Evolutionary conservation across 2,329 filamentous ascomycete genomes (phyloP), one percentile per base, ranked within the genome.

Genomic region (Talaromyces albobiverticillius): DNA sequence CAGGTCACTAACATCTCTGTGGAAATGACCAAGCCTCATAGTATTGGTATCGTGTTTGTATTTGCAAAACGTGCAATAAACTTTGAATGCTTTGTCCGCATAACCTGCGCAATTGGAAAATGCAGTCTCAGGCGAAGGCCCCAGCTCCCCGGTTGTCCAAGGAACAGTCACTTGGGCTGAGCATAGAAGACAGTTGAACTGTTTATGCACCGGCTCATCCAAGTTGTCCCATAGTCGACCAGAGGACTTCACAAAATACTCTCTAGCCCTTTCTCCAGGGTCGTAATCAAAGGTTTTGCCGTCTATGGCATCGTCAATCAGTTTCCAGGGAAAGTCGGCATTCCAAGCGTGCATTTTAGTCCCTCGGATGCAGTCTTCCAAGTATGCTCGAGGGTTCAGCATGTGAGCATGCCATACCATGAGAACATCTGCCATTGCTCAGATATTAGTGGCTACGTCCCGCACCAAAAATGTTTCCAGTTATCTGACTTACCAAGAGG

Each of bases 351-450:
- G 67, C 25, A 80, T 73, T 53, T 76, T 74, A 0, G 82, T 82
- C 25, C 76, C 70, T 7, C 87, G 79, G 53, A 90, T 73, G 62
- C 84, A 85, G 65, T 93, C 89, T 62, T 92, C 87, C 3, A 90
- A 79, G 64, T 85, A 92, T n/a, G 75, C 76, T 38, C 86, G 77
- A 0, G 89, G 89, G 61, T 91, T 92, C 3, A 93, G 80, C 82
- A 89, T 86, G 63, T 89, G 88, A 0, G 87, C 76, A 67, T 93
- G 89, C 85, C 86, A 89, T 0, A 92, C 84, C 86, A 92, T 88
- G 18, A 91, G 70, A 0, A 92, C 82, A 70, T 92, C 88, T 78
- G 68, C 68, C n/a, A 13, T 8, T n/a, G n/a, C 4, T 36, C 32
- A 13, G 32, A 34, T 61, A 62, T 49, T 22, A 34, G 32, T 16